Base-by-base conservation (phyloP, 1,284 basidiomycete species). In the Xerocomus amazonicus region DNA sequence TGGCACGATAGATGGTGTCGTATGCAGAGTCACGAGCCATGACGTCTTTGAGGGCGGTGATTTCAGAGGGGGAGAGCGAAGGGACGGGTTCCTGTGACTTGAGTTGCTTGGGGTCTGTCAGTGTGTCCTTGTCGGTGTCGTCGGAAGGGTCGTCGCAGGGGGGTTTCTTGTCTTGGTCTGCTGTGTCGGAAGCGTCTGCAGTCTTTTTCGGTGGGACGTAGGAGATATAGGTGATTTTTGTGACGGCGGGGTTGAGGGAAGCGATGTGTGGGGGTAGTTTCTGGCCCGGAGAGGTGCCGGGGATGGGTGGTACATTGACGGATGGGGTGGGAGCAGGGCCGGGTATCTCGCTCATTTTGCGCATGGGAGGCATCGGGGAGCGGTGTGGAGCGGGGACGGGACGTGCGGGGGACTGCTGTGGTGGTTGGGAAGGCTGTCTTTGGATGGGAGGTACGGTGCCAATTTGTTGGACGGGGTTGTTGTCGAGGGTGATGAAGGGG, bases 1-100 rank as follows among this genome's bases (percentile, higher is more conserved):
- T 68, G 1, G 61, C 58, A 9, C 65, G 68, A 28, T 65, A 68
- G 2, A 68, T 60, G 17, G 61, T 53, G 7, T 75, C 71, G 58
- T 80, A 82, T 26, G 70, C 70, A 6, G 64, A 56, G 57, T 85
- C 83, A 16, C 59, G 67, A 9, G 62, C 70, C 62, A 83, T 75
- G 69, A 79, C 75, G 0, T 43, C 51, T 48, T 72, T 70, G 52
- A 84, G 65, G 4, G 72, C 53, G 1, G 54, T n/a, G 44, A 74
- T 73, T 52, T 81, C 74, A 9, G 57, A 54, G 4, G 70, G 62
- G 0, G 65, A 59, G 50, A 83, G 59, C 1, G 52, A 48, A 8
- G 68, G 71, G 2, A 77, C 35, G 2, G 66, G 56, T 34, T 69
- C 65, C 14, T 69, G 54, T 8, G 57, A 38, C 17, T 59, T 64